Percentiles rank a stretch among this genome's conserved stretches.
Conservation (phyloP, 2,329 filamentous ascomycete genomes). For the Alternaria gaisen region DNA sequence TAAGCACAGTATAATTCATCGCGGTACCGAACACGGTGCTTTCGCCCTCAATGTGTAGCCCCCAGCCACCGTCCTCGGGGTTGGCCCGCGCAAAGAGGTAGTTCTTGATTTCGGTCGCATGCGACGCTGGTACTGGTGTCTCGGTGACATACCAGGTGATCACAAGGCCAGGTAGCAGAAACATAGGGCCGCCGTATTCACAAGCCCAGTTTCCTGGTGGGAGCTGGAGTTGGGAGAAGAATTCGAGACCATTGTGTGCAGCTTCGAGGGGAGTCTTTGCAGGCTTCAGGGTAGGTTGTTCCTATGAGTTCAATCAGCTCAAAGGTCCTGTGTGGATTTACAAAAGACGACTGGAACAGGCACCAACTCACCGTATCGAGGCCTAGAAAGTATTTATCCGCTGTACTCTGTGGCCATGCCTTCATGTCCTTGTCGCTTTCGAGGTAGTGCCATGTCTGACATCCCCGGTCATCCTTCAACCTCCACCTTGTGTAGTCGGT, state of each 20-base stretch:
- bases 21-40: constrained; percentile 90
- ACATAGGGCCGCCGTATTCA: constrained; percentile 98
- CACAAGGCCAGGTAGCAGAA: constrained; percentile 85
- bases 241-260: constrained; percentile 82
- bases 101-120: constrained; percentile 87
- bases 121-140: constrained; percentile 81
- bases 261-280: constrained; percentile 78
- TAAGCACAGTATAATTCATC: constrained; percentile 84
- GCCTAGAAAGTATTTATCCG: constrained; percentile 90
- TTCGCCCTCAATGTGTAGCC: constrained; percentile 91
- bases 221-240: constrained; percentile 90
- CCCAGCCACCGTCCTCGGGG: constrained; percentile 94
- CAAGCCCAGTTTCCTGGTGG: constrained; percentile 93
- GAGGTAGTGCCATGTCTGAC: constrained; percentile 95
- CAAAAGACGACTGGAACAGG: neutral
- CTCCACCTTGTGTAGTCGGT: constrained; percentile 89
- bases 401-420: constrained; percentile 83
- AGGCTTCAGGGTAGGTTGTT: constrained; percentile 74
- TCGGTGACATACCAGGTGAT: constrained; percentile 89
- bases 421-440: constrained; percentile 73
- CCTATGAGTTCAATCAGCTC: constrained; percentile 61
- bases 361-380: constrained; percentile 71
- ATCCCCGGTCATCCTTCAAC: constrained; percentile 79
- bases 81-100: constrained; percentile 89
- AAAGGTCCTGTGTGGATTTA: neutral